These are phyloP conservation scores for Candida boleticola DNA, from an alignment of 805 yeast species.

Conservation along the genomic window DNA sequence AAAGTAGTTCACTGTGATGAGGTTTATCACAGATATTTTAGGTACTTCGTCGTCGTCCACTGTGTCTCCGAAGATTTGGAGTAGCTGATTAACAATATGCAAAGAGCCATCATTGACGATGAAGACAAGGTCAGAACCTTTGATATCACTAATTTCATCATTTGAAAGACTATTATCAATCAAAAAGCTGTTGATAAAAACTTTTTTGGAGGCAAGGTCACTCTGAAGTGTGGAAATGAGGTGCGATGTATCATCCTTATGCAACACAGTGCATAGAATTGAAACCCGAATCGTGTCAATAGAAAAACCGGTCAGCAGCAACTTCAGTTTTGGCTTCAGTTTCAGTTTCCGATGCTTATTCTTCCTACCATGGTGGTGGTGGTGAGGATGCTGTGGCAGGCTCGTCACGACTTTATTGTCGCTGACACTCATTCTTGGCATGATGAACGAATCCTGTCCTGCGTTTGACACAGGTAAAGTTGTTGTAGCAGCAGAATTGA, in stretches of 20 bases:
- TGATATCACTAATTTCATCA: constrained; percentile 11
- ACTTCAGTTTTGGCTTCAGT: not conserved
- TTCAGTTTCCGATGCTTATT: not conserved
- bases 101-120: constrained; percentile 39
- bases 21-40: constrained; percentile 33
- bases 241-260: not conserved
- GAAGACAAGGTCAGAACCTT: constrained; percentile 27
- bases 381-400: no score
- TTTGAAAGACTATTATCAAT: constrained; percentile 4
- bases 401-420: constrained; percentile 8
- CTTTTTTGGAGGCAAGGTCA: not conserved
- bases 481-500: not conserved
- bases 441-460: constrained; percentile 26
- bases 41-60: constrained; percentile 16
- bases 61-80: constrained; percentile 10
- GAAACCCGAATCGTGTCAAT: not conserved
- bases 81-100: constrained; percentile 23
- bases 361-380: no score
- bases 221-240: not conserved
- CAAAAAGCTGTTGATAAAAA: not conserved
- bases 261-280: not conserved
- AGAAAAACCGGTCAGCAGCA: no score
- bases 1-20: constrained; percentile 41
- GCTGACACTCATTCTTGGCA: constrained; percentile 35
- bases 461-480: not conserved